Conservation (phyloP, 208 protist genomes). For the Leishmania tropica region DNA sequence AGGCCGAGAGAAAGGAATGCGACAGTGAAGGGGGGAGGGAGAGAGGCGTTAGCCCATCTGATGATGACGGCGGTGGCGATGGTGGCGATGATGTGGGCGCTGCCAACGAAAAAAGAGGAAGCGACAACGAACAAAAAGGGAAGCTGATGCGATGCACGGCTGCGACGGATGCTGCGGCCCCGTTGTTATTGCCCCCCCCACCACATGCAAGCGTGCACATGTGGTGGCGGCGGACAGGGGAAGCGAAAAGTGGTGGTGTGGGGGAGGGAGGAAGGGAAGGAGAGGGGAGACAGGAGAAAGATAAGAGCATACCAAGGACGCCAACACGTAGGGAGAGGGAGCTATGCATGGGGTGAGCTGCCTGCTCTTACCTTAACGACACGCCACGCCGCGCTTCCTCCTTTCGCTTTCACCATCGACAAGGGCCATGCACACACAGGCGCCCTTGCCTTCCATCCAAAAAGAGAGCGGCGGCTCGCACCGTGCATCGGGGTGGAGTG, state of each 20-base stretch:
- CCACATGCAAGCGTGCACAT: background rate
- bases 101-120: background rate
- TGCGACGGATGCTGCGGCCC: background rate
- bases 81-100: background rate
- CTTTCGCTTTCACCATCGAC: background rate
- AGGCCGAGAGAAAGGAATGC: background rate
- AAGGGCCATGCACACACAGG: background rate
- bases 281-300: background rate
- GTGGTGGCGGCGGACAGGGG: background rate
- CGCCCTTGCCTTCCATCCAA: background rate
- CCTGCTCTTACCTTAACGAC: background rate
- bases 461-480: background rate
- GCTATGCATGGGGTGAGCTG: background rate
- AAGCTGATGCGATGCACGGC: background rate
- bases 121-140: background rate
- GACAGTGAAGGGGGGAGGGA: background rate
- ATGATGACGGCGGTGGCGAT: background rate
- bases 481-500: background rate
- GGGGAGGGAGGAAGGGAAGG: background rate
- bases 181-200: background rate
- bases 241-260: background rate
- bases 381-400: background rate
- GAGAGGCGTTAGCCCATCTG: background rate
- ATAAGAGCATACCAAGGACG: background rate
- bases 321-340: background rate